phyloP scores from a whole-genome alignment of 257 asterid genomes.

The Solanum ossicruentum region DNA sequence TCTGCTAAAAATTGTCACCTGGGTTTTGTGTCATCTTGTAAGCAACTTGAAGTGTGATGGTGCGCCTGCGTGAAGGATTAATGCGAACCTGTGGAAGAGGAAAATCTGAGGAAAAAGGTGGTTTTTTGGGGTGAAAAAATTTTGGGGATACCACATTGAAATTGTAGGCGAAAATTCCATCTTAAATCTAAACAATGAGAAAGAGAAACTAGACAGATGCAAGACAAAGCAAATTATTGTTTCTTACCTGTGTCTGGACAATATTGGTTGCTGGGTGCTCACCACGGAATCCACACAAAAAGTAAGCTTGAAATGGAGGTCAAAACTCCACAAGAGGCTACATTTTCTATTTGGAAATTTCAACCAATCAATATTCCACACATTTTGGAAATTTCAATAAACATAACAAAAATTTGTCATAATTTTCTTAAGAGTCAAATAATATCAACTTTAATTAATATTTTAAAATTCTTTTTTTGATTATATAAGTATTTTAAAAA shows the following conservation, averaged over 20 bases:
- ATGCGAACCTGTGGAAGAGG: background rate
- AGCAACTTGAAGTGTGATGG: conserved; percentile 10
- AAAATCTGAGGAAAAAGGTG: background rate
- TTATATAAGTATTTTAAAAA: too few relatives aligned
- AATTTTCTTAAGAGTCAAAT: too few relatives aligned
- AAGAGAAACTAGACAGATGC: background rate
- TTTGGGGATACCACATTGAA: background rate
- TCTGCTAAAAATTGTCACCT: conserved; percentile 8
- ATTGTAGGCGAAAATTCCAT: background rate
- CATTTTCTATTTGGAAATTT: background rate
- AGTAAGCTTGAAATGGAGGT: background rate
- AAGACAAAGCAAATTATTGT: background rate
- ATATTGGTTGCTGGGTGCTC: background rate
- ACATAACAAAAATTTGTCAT: too few relatives aligned
- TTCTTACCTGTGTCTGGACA: background rate
- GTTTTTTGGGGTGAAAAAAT: background rate
- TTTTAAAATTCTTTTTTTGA: too few relatives aligned
- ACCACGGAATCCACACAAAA: background rate
- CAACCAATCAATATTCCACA: too few relatives aligned
- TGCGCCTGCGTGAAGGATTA: conserved; percentile 3
- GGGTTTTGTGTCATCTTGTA: conserved; percentile 19
- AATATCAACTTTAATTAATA: too few relatives aligned
- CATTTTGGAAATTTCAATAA: too few relatives aligned
- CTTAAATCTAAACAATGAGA: background rate
- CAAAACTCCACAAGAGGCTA: background rate